Evolutionary conservation across 1,139 yeast genomes (phyloP).

Genomic region (Lodderomyces metapsilosis): DNA sequence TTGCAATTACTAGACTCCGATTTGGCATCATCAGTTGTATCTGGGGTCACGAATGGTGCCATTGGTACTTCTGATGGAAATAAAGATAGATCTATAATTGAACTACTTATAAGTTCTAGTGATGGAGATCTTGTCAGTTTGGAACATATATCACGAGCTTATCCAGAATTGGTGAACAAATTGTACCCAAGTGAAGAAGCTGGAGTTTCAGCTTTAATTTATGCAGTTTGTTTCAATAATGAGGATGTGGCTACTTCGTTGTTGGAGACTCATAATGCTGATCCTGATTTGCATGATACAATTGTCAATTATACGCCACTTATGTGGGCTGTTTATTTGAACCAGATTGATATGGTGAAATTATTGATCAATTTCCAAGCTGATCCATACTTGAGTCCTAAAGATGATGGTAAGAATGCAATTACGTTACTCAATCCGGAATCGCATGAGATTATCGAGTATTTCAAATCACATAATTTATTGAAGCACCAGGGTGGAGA

Average conservation of each 20-base stretch:
- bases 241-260: slow-evolving; percentile 44
- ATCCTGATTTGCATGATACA: slow-evolving; percentile 40
- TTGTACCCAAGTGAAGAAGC: slow-evolving; percentile 32
- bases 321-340: slow-evolving; percentile 49
- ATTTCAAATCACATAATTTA: slow-evolving; percentile 39
- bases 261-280: slow-evolving; percentile 30
- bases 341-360: slow-evolving; percentile 35
- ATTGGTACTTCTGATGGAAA: slow-evolving; percentile 3
- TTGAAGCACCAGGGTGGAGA: slow-evolving; percentile 27
- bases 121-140: slow-evolving; percentile 50
- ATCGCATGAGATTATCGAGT: slow-evolving; percentile 32
- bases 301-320: slow-evolving; percentile 39
- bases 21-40: slow-evolving; percentile 5
- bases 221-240: slow-evolving; percentile 52
- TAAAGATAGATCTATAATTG: slow-evolving; percentile 18
- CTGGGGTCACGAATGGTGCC: slow-evolving; percentile 5
- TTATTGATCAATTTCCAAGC: slow-evolving; percentile 40
- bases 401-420: slow-evolving; percentile 32
- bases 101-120: slow-evolving; percentile 47
- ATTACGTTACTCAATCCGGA: slow-evolving; percentile 33
- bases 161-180: slow-evolving; percentile 30
- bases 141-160: slow-evolving; percentile 32
- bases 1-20: slow-evolving; percentile 25
- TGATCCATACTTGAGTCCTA: slow-evolving; percentile 37
- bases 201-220: slow-evolving; percentile 52